phyloP scores from a whole-genome alignment of 176 grass and related monocot genomes.

The sorghum (Sorghum bicolor) region Sorghum_bicolor_NCBIv3 NC_012870.2:3659501-3660000 shows the following conservation, averaged over 20 bases:
- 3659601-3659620: conserved; percentile 9
- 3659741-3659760: conserved; percentile 76
- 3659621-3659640: conserved; percentile 20
- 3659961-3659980: conserved; percentile 99
- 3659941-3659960: conserved; percentile 70
- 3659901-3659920: conserved; percentile 61
- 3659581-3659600: conserved; percentile 1
- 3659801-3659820: conserved; percentile 12
- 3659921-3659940: conserved; percentile 51
- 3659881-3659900: conserved; percentile 51
- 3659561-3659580: conserved; percentile 22
- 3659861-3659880: conserved; percentile 18
- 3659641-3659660: conserved; percentile 1
- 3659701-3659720: conserved; percentile 92
- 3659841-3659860: conserved; percentile 15
- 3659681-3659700: conserved; percentile 78
- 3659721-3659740: conserved; percentile 81
- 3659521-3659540: conserved; percentile 57
- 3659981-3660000: conserved; percentile 81
- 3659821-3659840: conserved; percentile 15
- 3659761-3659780: conserved; percentile 63
- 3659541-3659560: conserved; percentile 52
- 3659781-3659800: conserved; percentile 55
- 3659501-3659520: conserved; percentile 66
- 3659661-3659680: conserved; percentile 95